phyloP scores from a whole-genome alignment of 441 rosid genomes.

The Pelargonium myrrhifolium region DNA sequence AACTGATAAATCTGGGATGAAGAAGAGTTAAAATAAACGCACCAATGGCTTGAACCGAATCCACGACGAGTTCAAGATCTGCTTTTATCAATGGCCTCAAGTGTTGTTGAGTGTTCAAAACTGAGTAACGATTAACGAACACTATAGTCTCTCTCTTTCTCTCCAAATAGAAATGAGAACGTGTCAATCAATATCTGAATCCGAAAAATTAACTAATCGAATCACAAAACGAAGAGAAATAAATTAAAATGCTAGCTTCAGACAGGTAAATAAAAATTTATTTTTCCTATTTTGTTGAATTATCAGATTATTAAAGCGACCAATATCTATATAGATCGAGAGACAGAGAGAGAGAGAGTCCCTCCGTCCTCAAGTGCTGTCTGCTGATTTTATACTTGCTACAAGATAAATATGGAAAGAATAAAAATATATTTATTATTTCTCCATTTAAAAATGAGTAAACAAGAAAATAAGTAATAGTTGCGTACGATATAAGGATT shows the following conservation, averaged over 20 bases:
- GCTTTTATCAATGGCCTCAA: neutral
- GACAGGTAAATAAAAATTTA: neutral
- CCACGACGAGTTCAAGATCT: slow-evolving; percentile 7
- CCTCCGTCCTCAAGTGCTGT: neutral
- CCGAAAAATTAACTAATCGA: neutral
- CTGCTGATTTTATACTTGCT: neutral
- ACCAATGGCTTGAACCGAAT: slow-evolving; percentile 32
- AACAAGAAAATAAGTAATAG: neutral
- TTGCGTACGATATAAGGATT: neutral
- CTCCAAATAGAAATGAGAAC: slow-evolving; percentile 7
- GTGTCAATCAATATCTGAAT: slow-evolving; percentile 19
- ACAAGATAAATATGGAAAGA: neutral
- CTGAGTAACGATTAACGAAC: neutral
- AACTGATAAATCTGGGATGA: neutral
- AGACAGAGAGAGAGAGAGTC: neutral
- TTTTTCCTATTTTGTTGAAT: too few species aligned
- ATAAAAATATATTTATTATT: neutral
- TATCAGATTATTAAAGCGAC: neutral
- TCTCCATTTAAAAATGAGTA: neutral
- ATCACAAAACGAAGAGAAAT: neutral
- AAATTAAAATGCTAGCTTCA: neutral
- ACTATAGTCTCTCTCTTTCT: neutral
- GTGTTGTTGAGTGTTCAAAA: neutral
- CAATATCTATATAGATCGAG: neutral
- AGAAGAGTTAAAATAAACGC: slow-evolving; percentile 9